Evolutionary conservation across 2,329 filamentous ascomycete species (phyloP), one percentile per base, ranked within the genome.

Genomic region (Cercospora sojina): DNA sequence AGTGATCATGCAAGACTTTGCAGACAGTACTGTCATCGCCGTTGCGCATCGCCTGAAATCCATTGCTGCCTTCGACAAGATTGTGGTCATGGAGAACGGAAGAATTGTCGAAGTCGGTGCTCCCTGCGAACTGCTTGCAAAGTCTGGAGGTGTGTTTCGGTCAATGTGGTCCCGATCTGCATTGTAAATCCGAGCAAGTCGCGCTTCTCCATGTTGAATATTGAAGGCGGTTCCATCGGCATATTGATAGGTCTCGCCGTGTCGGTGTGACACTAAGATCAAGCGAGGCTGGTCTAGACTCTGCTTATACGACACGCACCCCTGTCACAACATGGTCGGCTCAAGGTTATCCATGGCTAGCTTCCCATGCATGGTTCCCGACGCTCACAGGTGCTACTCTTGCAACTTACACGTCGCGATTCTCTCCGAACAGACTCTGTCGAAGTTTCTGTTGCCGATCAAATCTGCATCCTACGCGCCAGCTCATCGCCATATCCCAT

Each of bases 31-130:
- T 0, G 84, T 91, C 63, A 80, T 87, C 59, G 80, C 83, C 0
- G 83, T 87, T 1, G 84, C 85, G 5, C 85, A 87, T 75, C 84
- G 85, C 29, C 78, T 87, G 49, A 81, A 85, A 41, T 85, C 84
- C 64, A 84, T 87, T 13, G 77, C 84, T 67, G 82, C 84, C 62
- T 86, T 84, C 71, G 84, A 87, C 71, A 76, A 75, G 25, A 80
- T 87, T 29, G 78, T 82, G 1, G 82, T 87, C 7, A 80, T 87
- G 78, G 82, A 85, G 27, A 74, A 77, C 8, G 85, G 84, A 3
- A 71, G 72, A 57, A 74, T 86, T 9, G 79, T 83, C 1, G 84
- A 87, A 64, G 57, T 69, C 18, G 74, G 72, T 12, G 57, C 64
- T 43, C 74, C 74, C 8, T 53, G 41, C 13, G 69, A 73, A 61